Evolutionary conservation across 2,329 filamentous ascomycete species (phyloP).

Genomic region (Colletotrichum plurivorum): DNA sequence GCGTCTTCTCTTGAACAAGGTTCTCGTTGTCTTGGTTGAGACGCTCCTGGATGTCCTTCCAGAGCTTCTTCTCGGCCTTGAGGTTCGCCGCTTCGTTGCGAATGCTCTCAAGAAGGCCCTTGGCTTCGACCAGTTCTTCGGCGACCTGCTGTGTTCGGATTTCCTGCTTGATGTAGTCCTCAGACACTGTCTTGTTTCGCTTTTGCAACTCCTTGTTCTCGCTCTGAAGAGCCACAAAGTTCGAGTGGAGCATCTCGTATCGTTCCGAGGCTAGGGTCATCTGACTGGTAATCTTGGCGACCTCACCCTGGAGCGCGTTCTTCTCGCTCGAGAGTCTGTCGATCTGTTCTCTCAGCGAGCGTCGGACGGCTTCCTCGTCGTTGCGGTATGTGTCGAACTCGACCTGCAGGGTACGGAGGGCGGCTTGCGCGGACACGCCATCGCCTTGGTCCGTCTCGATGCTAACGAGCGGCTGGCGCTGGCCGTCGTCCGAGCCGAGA

Average conservation of each 20-base stretch:
- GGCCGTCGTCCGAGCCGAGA: conserved; percentile 77
- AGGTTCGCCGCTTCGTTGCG: conserved; percentile 93
- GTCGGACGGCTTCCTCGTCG: conserved; percentile 85
- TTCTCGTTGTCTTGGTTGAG: conserved; percentile 90
- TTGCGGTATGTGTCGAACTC: conserved; percentile 93
- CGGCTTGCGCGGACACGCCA: conserved; percentile 69
- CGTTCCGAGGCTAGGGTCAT: conserved; percentile 86
- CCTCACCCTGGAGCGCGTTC: conserved; percentile 84
- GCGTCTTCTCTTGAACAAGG: conserved; percentile 85
- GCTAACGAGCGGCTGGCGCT: conserved; percentile 68
- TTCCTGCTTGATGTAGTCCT: conserved; percentile 91
- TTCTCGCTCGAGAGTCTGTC: conserved; percentile 87
- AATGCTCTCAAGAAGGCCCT: conserved; percentile 85
- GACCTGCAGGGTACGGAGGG: conserved; percentile 88
- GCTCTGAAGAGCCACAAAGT: conserved; percentile 84
- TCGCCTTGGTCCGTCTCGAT: conserved; percentile 71
- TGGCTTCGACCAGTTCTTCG: conserved; percentile 91
- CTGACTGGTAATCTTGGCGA: conserved; percentile 85
- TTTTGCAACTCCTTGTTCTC: conserved; percentile 92
- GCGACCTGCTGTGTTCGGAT: conserved; percentile 91
- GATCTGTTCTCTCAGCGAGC: conserved; percentile 86
- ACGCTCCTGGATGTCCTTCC: conserved; percentile 93
- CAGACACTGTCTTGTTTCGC: conserved; percentile 81
- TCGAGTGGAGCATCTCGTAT: conserved; percentile 90
- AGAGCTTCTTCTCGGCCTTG: conserved; percentile 94